Evolutionary conservation across 805 yeast genomes (phyloP), one percentile per base, ranked within the genome.

Genomic region (Nakazawaea pomicola): DNA sequence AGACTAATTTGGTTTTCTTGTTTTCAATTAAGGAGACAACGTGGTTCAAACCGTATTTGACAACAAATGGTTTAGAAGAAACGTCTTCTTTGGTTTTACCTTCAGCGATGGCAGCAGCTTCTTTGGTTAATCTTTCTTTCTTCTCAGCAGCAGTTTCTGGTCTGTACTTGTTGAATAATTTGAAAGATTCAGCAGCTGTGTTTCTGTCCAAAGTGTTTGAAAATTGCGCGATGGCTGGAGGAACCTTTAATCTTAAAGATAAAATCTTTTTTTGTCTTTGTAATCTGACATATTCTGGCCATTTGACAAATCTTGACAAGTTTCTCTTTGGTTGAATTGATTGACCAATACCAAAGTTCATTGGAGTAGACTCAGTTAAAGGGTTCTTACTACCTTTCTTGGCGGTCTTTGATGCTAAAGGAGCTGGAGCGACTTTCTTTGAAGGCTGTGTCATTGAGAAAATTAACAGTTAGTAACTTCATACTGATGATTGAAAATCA

Each of bases 191-290:
- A 61, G 96, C 76, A 63, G 99, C 98, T 57, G 98, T 85, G 89
- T 91, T 91, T 85, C 90, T 90, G 85, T 91, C 99, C 70, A 91
- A 79, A 63, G 89, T 83, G 74, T 84, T 75, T 65, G 88, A 89
- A 83, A 91, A 91, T 77, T 91, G 99, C 54, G 98, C 80, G 66
- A 91, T 82, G 54, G 98, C 84, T 65, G 99, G 99, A 57, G 99
- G 99, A 67, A 91, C 99, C 84, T 93, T 91, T 67, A 91, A 80
- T 83, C 99, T 90, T 72, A 90, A 69, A 61, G 82, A 75, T 69
- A 91, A 79, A 69, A 91, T 84, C 82, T 91, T 91, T 84, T 83
- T 93, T 76, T 93, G 98, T 81, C 99, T 90, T 79, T 91, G 99
- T 59, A 93, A 78, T 76, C 95, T 87, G 58, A 91, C 95, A 69